phyloP scores from a whole-genome alignment of 2,329 filamentous ascomycete genomes.

The Cephalotrichum gorgonifer region DNA sequence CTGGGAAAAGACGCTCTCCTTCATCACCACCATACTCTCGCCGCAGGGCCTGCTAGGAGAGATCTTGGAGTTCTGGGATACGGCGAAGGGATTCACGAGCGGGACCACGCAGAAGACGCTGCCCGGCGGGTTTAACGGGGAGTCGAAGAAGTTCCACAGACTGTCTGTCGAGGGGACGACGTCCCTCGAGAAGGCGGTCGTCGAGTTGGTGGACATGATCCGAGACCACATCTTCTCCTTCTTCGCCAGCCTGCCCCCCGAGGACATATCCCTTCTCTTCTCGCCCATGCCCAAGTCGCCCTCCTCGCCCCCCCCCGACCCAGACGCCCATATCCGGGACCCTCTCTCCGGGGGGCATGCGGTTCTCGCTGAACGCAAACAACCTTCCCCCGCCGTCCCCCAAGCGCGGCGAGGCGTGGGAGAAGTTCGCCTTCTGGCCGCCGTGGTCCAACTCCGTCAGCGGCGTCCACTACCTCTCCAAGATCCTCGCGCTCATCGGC shows the following conservation, averaged over 20 bases:
- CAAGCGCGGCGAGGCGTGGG: conserved; percentile 75
- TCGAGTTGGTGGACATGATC: conserved; percentile 76
- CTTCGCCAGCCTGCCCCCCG: conserved; percentile 78
- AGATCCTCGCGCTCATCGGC: conserved; percentile 73
- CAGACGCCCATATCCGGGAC: conserved; percentile 18
- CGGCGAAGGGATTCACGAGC: conserved; percentile 78
- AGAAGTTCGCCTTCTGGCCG: conserved; percentile 93
- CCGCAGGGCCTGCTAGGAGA: conserved; percentile 76
- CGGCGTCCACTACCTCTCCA: conserved; percentile 81
- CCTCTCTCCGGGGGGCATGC: conserved; percentile 53
- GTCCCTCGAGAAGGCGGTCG: conserved; percentile 65
- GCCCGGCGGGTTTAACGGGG: conserved; percentile 70
- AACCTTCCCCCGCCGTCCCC: conserved; percentile 70
- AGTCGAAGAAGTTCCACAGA: conserved; percentile 71
- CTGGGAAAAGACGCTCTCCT: conserved; percentile 80
- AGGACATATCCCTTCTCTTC: conserved; percentile 81
- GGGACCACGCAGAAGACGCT: conserved; percentile 73
- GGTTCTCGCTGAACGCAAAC: conserved; percentile 70
- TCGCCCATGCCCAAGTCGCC: conserved; percentile 68
- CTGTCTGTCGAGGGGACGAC: conserved; percentile 60
- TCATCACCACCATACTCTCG: conserved; percentile 65
- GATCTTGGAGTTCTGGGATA: conserved; percentile 89
- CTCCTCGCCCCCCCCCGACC: conserved; percentile 37
- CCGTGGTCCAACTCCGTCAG: conserved; percentile 86
- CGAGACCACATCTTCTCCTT: conserved; percentile 71